Conservation (phyloP, 306 rosid species). For the Cajanus cajan region DNA sequence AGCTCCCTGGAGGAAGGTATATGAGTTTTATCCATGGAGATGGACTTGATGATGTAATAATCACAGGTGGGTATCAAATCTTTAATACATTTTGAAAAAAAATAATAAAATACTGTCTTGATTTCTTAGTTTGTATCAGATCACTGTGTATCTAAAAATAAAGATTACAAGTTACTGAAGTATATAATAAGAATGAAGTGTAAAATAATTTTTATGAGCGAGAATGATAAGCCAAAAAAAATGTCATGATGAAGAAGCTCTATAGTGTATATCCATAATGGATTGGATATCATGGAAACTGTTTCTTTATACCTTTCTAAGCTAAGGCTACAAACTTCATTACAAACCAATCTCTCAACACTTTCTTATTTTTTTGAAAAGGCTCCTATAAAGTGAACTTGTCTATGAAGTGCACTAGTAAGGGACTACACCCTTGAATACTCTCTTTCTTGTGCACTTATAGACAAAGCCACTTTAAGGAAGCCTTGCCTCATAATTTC, state of each 20-base stretch:
- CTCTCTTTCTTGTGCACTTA: neutral
- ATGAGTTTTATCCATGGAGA: constrained; percentile 81
- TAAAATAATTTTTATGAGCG: neutral
- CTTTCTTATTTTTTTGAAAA: neutral
- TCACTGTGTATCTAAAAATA: neutral
- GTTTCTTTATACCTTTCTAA: neutral
- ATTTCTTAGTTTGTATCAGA: neutral
- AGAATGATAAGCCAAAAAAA: too few relatives aligned
- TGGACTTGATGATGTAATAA: constrained; percentile 68
- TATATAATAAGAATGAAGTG: neutral
- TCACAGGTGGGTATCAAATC: constrained; percentile 66
- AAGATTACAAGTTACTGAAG: neutral
- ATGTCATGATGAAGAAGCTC: constrained; percentile 2
- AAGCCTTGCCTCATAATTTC: neutral
- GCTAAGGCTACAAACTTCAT: neutral
- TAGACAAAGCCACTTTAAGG: neutral
- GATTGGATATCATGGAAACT: neutral
- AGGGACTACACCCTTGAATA: neutral
- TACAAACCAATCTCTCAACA: neutral
- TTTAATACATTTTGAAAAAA: neutral
- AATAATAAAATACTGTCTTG: neutral
- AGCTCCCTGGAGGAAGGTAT: constrained; percentile 88
- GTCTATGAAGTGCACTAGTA: too few relatives aligned
- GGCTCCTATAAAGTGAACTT: too few relatives aligned
- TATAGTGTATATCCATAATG: neutral